Evolutionary conservation across 2,329 filamentous ascomycete genomes (phyloP), one percentile per base, ranked within the genome.

Genomic region (Trichoderma pleuroti): DNA sequence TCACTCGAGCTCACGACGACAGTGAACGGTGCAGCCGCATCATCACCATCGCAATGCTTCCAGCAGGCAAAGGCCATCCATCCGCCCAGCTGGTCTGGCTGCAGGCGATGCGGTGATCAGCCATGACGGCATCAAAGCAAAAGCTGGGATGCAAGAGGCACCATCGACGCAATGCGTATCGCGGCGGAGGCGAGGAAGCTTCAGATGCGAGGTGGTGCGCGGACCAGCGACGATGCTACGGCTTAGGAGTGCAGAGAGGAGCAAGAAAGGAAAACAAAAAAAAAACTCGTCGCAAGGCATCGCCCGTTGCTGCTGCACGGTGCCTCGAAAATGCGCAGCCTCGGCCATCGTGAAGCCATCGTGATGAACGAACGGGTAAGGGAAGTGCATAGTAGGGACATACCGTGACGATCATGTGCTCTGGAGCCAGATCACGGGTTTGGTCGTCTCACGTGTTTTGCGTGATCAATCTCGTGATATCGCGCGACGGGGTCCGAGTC

Each of bases 401-500:
- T 82, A 83, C 82, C 82, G 81, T 74, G 76, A 76, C 79, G 81
- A 83, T 83, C 82, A 83, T 83, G 82, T 83, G 82, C 81, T 78
- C 76, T 75, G 73, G 73, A 74, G 72, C 75, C 78, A 81, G 80
- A 84, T 83, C 82, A 83, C 82, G 82, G 82, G 81, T 81, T 81
- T 79, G 62, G 73, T 74, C 75, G 75, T 76, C 80, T 82, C 82
- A 83, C 81, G 82, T 83, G 81, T 81, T 81, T 79, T 80, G 79
- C 77, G 80, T 80, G 80, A 81, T 80, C 78, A 79, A 83, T 81
- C 82, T 84, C 82, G 82, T 84, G 82, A 84, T 84, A 82, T 83
- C 82, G 82, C 81, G 82, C 75, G 73, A 74, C 74, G 73, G 76
- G 73, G 72, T 72, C 72, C 68, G 71, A 74, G 75, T 73, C 71